Evolutionary conservation across 1,284 basidiomycete species (phyloP).

Genomic region (Fomitopsis palustris): DNA sequence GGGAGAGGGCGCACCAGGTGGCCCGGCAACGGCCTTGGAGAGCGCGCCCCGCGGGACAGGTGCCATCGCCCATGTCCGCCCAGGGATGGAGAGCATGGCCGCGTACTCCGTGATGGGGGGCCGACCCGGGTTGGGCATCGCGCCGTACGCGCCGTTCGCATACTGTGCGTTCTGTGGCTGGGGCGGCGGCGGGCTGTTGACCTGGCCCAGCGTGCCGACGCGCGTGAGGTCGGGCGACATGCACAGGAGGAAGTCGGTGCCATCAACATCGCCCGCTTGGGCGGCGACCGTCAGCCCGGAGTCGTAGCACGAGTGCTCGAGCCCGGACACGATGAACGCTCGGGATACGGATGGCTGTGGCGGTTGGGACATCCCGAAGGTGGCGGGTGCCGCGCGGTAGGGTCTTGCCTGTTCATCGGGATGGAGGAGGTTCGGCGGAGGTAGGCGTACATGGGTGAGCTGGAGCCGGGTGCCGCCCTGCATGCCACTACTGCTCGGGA

Average conservation of each 20-base stretch:
- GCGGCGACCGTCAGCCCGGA: slow-evolving; percentile 64
- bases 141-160: slow-evolving; percentile 34
- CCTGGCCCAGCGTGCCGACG: slow-evolving; percentile 60
- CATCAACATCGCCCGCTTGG: slow-evolving; percentile 70
- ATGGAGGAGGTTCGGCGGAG: slow-evolving; percentile 72
- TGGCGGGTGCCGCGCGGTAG: slow-evolving; percentile 37
- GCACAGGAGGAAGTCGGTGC: slow-evolving; percentile 73
- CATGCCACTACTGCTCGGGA: slow-evolving; percentile 28
- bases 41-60: slow-evolving; percentile 41
- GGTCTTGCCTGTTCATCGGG: slow-evolving; percentile 64
- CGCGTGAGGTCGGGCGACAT: slow-evolving; percentile 74
- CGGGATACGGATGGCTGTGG: slow-evolving; percentile 41
- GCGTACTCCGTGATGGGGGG: slow-evolving; percentile 74
- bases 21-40: slow-evolving; percentile 25
- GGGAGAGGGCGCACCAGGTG: slow-evolving; percentile 44
- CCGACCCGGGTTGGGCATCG: slow-evolving; percentile 41
- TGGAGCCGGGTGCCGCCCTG: slow-evolving; percentile 48
- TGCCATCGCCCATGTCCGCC: slow-evolving; percentile 81
- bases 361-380: slow-evolving; percentile 43
- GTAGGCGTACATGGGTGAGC: slow-evolving; percentile 75
- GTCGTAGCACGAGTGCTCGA: slow-evolving; percentile 59
- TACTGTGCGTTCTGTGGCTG: slow-evolving; percentile 38
- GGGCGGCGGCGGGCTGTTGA: slow-evolving; percentile 38
- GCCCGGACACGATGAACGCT: slow-evolving; percentile 50
- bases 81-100: slow-evolving; percentile 72